phyloP scores from a whole-genome alignment of 2,329 filamentous ascomycete genomes.

The Scedosporium aurantiacum region DNA sequence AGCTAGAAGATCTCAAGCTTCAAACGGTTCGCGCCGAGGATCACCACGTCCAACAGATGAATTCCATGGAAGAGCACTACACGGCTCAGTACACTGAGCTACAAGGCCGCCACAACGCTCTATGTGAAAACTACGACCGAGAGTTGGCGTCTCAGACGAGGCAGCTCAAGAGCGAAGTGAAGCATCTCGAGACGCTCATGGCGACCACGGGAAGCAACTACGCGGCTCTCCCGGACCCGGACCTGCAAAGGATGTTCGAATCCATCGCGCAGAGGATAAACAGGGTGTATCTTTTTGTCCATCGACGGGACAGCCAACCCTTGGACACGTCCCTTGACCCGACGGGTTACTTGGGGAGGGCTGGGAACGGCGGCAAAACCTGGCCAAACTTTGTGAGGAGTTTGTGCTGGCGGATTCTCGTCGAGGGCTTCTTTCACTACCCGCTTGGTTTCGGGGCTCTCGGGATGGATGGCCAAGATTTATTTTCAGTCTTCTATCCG shows the following conservation, averaged over 20 bases:
- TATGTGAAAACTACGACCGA: too few relatives aligned
- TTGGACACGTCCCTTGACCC: conserved; percentile 2
- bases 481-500: neutral
- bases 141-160: neutral
- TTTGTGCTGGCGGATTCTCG: conserved; percentile 5
- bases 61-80: neutral
- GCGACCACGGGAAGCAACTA: neutral
- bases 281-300: neutral
- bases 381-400: conserved; percentile 5
- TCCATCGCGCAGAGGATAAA: conserved; percentile 3
- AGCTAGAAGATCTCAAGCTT: neutral
- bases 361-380: neutral
- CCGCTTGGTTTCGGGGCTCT: conserved; percentile 6
- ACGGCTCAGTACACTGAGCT: neutral
- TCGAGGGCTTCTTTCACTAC: conserved; percentile 2
- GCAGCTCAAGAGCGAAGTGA: neutral
- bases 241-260: neutral
- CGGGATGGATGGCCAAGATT: conserved; percentile 1
- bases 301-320: neutral
- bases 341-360: neutral
- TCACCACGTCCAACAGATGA: neutral
- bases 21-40: neutral
- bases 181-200: neutral
- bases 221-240: neutral
- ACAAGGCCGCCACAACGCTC: neutral